Evolutionary conservation across 2,329 filamentous ascomycete genomes (phyloP).

Genomic region (Arthrobotrys megalospora): DNA sequence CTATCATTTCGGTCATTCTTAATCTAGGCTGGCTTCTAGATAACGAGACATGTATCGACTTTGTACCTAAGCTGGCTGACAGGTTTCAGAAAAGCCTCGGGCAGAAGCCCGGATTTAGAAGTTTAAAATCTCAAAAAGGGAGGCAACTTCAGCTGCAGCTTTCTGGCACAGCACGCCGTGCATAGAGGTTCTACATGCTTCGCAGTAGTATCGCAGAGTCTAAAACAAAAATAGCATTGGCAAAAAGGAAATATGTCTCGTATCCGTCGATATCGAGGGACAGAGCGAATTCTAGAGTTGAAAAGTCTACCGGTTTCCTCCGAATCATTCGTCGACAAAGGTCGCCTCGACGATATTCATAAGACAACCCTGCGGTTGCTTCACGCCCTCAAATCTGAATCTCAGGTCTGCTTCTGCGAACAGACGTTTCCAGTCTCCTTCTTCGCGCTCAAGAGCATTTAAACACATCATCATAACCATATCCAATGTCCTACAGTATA

Average conservation of each 20-base stretch:
- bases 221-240: not conserved
- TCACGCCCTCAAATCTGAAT: constrained; percentile 58
- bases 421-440: constrained; percentile 66
- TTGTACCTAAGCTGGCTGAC: not conserved
- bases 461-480: constrained; percentile 67
- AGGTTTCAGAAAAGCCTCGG: not conserved
- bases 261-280: not conserved
- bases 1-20: too few species aligned
- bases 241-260: constrained; percentile 14
- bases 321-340: constrained; percentile 42
- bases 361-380: constrained; percentile 52
- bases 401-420: constrained; percentile 63
- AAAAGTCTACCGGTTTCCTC: not conserved
- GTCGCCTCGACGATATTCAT: constrained; percentile 61
- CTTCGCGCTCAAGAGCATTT: constrained; percentile 66
- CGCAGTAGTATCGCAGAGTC: not conserved
- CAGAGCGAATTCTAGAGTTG: not conserved
- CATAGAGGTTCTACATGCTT: not conserved
- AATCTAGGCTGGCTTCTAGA: too few species aligned
- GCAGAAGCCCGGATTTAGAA: constrained; percentile 1
- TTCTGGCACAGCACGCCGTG: constrained; percentile 9
- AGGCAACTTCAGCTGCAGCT: not conserved
- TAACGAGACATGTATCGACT: not conserved
- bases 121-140: not conserved
- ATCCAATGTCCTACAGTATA: constrained; percentile 65